Evolutionary conservation across 2,329 filamentous ascomycete species (phyloP).

Genomic region (Pestalotiopsis sp.): DNA sequence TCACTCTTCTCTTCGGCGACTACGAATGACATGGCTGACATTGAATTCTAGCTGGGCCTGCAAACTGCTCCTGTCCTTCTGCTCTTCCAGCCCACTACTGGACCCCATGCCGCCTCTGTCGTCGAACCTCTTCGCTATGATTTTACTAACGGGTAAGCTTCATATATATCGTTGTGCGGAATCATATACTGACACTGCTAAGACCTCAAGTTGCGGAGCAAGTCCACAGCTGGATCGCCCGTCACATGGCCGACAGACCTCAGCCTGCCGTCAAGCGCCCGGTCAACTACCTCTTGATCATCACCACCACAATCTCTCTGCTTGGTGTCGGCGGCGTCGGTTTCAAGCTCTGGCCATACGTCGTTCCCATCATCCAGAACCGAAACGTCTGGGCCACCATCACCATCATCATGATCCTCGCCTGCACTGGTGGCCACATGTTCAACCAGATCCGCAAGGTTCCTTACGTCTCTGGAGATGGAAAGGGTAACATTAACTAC

Average conservation of each 20-base stretch:
- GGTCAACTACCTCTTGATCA: conserved; percentile 81
- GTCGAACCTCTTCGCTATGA: conserved; percentile 78
- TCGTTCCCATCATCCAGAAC: conserved; percentile 82
- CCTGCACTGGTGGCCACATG: conserved; percentile 98
- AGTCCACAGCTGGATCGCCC: conserved; percentile 76
- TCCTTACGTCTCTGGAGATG: conserved; percentile 86
- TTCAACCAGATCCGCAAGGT: conserved; percentile 98
- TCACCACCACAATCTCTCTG: conserved; percentile 67
- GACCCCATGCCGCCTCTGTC: conserved; percentile 74
- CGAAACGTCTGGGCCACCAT: conserved; percentile 92
- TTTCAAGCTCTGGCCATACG: conserved; percentile 74
- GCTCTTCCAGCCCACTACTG: conserved; percentile 82
- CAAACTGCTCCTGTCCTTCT: conserved; percentile 93
- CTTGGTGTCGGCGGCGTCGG: conserved; percentile 71
- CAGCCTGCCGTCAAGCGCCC: conserved; percentile 81
- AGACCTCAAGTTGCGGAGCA: conserved; percentile 77
- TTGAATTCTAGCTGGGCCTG: conserved; percentile 70
- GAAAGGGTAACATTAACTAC: conserved; percentile 83
- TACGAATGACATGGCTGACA: neutral
- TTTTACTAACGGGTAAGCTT: conserved; percentile 75
- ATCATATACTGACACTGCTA: conserved; percentile 10
- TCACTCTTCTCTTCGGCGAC: too few species aligned
- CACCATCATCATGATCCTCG: conserved; percentile 83
- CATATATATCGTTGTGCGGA: neutral
- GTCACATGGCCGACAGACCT: conserved; percentile 76